Percentiles rank a stretch among this genome's conserved stretches.
These are phyloP conservation scores for Solanum chacoense DNA, from an alignment of 305 asterid species.

Conservation along the genomic window DNA sequence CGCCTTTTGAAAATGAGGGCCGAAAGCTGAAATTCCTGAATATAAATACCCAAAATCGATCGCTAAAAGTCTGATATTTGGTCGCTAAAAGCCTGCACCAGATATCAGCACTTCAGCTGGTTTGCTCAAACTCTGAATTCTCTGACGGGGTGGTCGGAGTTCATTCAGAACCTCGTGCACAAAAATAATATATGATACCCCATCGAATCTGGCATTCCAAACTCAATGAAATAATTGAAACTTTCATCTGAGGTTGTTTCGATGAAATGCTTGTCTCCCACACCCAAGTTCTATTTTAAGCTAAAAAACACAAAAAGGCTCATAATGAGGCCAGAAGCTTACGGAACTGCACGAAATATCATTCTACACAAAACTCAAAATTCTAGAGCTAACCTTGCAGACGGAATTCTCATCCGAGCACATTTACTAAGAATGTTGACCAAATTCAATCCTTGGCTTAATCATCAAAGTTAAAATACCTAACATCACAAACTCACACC, in stretches of 20 bases:
- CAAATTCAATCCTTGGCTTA: too few species aligned
- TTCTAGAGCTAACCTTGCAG: not conserved
- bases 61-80: not conserved
- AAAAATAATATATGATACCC: not conserved
- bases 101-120: not conserved
- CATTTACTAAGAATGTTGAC: not conserved
- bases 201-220: too few species aligned
- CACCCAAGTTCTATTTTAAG: not conserved
- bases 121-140: not conserved
- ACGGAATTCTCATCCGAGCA: too few species aligned
- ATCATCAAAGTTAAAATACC: too few species aligned
- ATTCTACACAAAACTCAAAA: not conserved
- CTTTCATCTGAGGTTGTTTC: not conserved
- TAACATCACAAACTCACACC: too few species aligned
- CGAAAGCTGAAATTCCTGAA: not conserved
- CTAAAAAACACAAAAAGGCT: not conserved
- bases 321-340: not conserved
- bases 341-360: not conserved
- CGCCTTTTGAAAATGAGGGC: not conserved
- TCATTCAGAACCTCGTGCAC: not conserved
- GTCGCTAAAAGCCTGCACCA: not conserved
- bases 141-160: rapidly evolving
- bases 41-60: not conserved
- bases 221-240: too few species aligned
- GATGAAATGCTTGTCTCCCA: not conserved